Evolutionary conservation across 352 stramenopile species (phyloP), one percentile per base, ranked within the genome.

Genomic region (Globisporangium spiculum): DNA sequence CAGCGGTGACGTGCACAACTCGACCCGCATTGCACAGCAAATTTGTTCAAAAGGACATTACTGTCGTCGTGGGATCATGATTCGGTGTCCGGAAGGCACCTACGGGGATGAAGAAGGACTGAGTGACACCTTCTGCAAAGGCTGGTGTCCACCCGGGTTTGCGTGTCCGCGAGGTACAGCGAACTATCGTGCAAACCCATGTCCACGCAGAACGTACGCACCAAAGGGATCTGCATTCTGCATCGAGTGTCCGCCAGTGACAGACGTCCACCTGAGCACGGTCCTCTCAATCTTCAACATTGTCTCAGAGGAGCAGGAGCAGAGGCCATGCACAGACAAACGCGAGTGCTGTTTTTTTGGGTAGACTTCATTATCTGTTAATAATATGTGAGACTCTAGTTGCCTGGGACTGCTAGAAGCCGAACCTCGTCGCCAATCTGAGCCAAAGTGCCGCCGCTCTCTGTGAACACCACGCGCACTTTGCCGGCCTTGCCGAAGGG

Each of bases 401-500:
- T 50, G 44, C 16, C 16, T 8, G 16, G 5, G 41, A 0, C 14
- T 14, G 1, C 6, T 30, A 24, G 36, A 8, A 89, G 54, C 20
- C 71, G 48, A 16, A 92, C 65, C 0, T n/a, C 16, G 34, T 87
- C 78, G 22, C 80, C 80, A 1, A 80, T 66, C 64, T 86, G 79
- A 0, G 73, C 83, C 5, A 67, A 64, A 12, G 85, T 93, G 9
- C 85, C 85, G 18, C 77, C 78, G 52, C 73, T 74, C 2, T 10
- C 50, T 30, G 66, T 34, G 57, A 92, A 92, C 8, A 67, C 52
- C 12, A 92, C 75, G 20, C 86, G 81, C 4, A 94, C 80, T 65
- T 94, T 92, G 10, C 86, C 86, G 32, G 81, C 84, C 52, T 92
- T 94, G 3, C 86, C 86, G 53, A 94, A 94, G 20, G 83, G 76